Conservation (phyloP, 768 basidiomycete genomes). For the Auriscalpium vulgare region DNA sequence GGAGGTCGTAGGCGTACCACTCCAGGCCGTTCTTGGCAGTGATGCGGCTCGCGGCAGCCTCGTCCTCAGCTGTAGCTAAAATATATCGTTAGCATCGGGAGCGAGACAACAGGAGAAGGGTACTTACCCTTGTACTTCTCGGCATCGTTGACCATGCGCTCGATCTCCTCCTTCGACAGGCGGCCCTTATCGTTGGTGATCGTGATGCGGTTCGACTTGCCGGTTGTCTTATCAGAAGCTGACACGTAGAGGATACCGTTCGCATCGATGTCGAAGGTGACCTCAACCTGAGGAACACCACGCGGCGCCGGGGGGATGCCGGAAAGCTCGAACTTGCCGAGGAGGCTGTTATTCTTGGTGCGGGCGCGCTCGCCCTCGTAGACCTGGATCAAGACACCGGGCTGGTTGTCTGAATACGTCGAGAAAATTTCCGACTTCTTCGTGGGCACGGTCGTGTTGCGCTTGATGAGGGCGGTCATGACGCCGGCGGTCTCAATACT, state of each 20-base stretch:
- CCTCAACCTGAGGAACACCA: conserved; percentile 38
- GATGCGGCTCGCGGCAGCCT: conserved; percentile 78
- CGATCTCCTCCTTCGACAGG: conserved; percentile 92
- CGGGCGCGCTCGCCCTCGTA: conserved; percentile 33
- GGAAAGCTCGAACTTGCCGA: conserved; percentile 40
- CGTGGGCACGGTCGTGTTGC: conserved; percentile 53
- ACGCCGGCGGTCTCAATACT: conserved; percentile 89
- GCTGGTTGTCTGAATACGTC: conserved; percentile 45
- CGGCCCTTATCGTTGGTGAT: conserved; percentile 97
- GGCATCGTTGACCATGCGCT: conserved; percentile 92
- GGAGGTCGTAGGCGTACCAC: conserved; percentile 92
- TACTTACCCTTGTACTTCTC: conserved; percentile 78
- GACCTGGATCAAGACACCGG: conserved; percentile 29
- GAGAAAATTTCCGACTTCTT: conserved; percentile 50
- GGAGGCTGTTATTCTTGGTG: conserved; percentile 41
- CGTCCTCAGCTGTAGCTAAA: conserved; percentile 68
- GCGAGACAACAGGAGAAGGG: not conserved
- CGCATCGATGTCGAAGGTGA: conserved; percentile 56
- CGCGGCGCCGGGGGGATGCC: conserved; percentile 95
- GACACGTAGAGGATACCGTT: conserved; percentile 96
- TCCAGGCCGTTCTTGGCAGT: conserved; percentile 87
- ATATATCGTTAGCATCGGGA: conserved; percentile 45
- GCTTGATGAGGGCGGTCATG: conserved; percentile 78
- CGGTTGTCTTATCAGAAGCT: conserved; percentile 92
- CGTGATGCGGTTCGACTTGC: conserved; percentile 89